Base-by-base conservation (phyloP, 495 filamentous ascomycete genomes). In the Amorphotheca resinae region DNA sequence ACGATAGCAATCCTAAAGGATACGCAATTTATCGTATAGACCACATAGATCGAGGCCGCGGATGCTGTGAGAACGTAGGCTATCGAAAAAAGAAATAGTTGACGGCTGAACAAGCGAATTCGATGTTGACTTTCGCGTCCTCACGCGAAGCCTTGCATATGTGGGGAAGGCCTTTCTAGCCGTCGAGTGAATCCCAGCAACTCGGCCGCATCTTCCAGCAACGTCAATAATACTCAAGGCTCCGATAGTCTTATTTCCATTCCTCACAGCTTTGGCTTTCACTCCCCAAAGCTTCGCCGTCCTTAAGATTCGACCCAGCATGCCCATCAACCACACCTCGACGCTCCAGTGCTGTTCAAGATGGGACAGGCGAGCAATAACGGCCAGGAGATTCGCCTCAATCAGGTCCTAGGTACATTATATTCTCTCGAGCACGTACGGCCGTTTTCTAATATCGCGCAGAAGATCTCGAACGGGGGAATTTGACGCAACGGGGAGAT, bases 371-470 rank as follows among this genome's bases (percentile, higher is more conserved):
- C 15, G 23, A 28, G 14, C 23, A 30, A 18, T 8, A 25, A 42
- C 9, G 20, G n/a, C n/a, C 22, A 33, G 25, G 31, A 42, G 41
- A 22, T 52, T 18, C 41, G 41, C 15, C 45, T 52, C 22, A 15
- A 45, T 38, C 4, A 16, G 5, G 45, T 45, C 6, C 22, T 51
- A 36, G 40, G 49, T 51, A 51, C 18, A 15, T 9, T 14, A 32
- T 32, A 14, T 41, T 16, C 38, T 9, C 22, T 9, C n/a, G n/a
- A n/a, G n/a, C n/a, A n/a, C n/a, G n/a, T n/a, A n/a, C n/a, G n/a
- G n/a, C n/a, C n/a, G n/a, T n/a, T n/a, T 28, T 28, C 18, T 18
- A 39, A 22, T 7, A 21, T 33, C 22, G 4, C 22, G 12, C 30
- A 34, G 16, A 42, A 18, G 37, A 25, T 40, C 21, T 40, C 14